Evolutionary conservation across 2,329 filamentous ascomycete species (phyloP).

Genomic region (Sporothrix luriei): DNA sequence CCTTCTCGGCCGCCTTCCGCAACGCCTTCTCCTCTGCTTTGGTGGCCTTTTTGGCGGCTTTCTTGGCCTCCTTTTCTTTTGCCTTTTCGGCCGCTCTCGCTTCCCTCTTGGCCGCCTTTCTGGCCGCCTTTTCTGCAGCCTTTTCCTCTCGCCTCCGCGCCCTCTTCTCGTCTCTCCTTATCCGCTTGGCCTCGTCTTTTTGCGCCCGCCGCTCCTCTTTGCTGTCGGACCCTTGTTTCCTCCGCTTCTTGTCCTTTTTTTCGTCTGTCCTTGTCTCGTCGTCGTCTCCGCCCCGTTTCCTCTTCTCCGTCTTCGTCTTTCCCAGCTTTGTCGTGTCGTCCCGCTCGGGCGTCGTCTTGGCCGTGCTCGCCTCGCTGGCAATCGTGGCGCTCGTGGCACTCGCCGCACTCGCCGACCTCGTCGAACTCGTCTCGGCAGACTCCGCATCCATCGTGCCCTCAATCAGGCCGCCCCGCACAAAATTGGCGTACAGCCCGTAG

Average conservation of each 20-base stretch:
- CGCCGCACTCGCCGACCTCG: constrained; percentile 28
- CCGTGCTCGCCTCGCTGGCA: constrained; percentile 31
- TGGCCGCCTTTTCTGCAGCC: constrained; percentile 38
- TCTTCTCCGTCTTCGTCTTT: constrained; percentile 24
- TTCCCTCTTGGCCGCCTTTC: constrained; percentile 23
- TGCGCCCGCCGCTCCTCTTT: constrained; percentile 42
- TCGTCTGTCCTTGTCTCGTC: constrained; percentile 40
- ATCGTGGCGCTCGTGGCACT: constrained; percentile 37
- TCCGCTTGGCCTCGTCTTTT: constrained; percentile 40
- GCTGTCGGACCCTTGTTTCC: constrained; percentile 39
- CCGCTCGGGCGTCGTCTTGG: constrained; percentile 42
- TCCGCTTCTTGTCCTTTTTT: constrained; percentile 35
- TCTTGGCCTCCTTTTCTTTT: constrained; percentile 31
- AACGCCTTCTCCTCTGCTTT: constrained; percentile 36
- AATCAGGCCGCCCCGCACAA: constrained; percentile 79
- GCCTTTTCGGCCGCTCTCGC: constrained; percentile 39
- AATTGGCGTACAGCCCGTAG: constrained; percentile 75
- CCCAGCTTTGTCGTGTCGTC: constrained; percentile 35
- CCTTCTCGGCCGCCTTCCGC: constrained; percentile 31
- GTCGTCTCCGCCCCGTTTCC: constrained; percentile 37
- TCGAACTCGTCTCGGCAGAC: neutral
- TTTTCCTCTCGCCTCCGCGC: constrained; percentile 48
- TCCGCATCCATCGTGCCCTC: constrained; percentile 65
- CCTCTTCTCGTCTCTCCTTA: constrained; percentile 42
- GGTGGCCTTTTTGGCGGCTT: constrained; percentile 32